Evolutionary conservation across 2,329 filamentous ascomycete genomes (phyloP).

Genomic region (Emmonsia crescens): DNA sequence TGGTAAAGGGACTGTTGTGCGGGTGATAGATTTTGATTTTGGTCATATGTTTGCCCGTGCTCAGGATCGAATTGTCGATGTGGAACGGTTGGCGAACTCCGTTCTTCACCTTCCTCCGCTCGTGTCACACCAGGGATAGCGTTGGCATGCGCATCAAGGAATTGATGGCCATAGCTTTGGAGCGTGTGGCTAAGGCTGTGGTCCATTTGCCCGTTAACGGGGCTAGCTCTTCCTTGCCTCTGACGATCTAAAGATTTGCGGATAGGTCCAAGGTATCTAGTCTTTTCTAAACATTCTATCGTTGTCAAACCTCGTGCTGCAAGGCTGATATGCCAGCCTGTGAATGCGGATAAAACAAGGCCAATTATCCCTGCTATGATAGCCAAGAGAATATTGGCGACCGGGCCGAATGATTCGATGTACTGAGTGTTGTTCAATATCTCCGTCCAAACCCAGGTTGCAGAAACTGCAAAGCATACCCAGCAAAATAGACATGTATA

Average conservation of each 20-base stretch:
- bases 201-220: constrained; percentile 21
- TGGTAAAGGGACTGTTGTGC: constrained; percentile 37
- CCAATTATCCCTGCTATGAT: constrained; percentile 87
- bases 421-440: constrained; percentile 60
- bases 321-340: constrained; percentile 79
- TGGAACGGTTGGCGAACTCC: constrained; percentile 27
- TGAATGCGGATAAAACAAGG: constrained; percentile 79
- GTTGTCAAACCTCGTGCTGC: constrained; percentile 75
- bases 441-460: constrained; percentile 75
- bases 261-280: constrained; percentile 76
- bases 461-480: constrained; percentile 65
- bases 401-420: constrained; percentile 65
- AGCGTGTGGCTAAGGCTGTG: constrained; percentile 32
- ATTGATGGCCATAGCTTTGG: constrained; percentile 57
- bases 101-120: constrained; percentile 67
- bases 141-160: constrained; percentile 73
- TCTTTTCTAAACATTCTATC: constrained; percentile 93
- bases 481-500: constrained; percentile 84
- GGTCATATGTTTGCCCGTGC: constrained; percentile 3
- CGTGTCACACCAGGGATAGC: constrained; percentile 68
- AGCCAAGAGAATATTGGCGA: constrained; percentile 82
- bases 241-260: constrained; percentile 58
- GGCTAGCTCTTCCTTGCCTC: constrained; percentile 38
- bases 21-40: constrained; percentile 25
- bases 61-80: constrained; percentile 9